Percentiles rank a stretch among this genome's conserved stretches.
These are phyloP conservation scores for Piloderma croceum DNA, from an alignment of 768 basidiomycete species.

Conservation along the genomic window DNA sequence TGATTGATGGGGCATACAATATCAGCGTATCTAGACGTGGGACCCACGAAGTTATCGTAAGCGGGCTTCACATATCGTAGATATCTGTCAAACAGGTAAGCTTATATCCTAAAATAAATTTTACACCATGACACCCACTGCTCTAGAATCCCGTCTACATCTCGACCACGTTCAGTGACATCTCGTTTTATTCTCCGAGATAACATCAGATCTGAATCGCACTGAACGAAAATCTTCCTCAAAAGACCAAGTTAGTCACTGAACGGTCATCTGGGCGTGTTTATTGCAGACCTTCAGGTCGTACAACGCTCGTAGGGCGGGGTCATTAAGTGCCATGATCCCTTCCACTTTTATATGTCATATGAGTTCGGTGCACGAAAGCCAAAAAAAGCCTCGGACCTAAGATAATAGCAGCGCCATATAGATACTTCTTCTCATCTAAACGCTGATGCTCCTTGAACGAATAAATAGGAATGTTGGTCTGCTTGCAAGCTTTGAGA, in stretches of 20 bases:
- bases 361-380: not conserved
- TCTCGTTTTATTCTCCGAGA: slow-evolving; percentile 88
- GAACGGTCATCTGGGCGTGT: not conserved
- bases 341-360: slow-evolving; percentile 73
- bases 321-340: slow-evolving; percentile 84
- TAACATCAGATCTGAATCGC: slow-evolving; percentile 95
- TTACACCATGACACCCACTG: slow-evolving; percentile 46
- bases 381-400: slow-evolving; percentile 33
- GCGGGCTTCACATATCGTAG: slow-evolving; percentile 93
- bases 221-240: slow-evolving; percentile 77
- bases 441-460: slow-evolving; percentile 85
- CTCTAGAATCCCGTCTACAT: slow-evolving; percentile 81
- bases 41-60: slow-evolving; percentile 90
- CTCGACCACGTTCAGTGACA: slow-evolving; percentile 79
- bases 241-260: not conserved
- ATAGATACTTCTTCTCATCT: slow-evolving; percentile 78
- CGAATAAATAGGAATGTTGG: slow-evolving; percentile 92
- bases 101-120: slow-evolving; percentile 4
- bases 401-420: slow-evolving; percentile 91
- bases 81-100: slow-evolving; percentile 48
- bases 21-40: slow-evolving; percentile 82
- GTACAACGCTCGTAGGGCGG: slow-evolving; percentile 71
- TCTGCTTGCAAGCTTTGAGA: slow-evolving; percentile 76
- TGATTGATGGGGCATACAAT: slow-evolving; percentile 49
- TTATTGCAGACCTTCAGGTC: slow-evolving; percentile 73